These are phyloP conservation scores for Penicillium bovifimosum DNA, from an alignment of 495 filamentous ascomycete species.

Conservation along the genomic window DNA sequence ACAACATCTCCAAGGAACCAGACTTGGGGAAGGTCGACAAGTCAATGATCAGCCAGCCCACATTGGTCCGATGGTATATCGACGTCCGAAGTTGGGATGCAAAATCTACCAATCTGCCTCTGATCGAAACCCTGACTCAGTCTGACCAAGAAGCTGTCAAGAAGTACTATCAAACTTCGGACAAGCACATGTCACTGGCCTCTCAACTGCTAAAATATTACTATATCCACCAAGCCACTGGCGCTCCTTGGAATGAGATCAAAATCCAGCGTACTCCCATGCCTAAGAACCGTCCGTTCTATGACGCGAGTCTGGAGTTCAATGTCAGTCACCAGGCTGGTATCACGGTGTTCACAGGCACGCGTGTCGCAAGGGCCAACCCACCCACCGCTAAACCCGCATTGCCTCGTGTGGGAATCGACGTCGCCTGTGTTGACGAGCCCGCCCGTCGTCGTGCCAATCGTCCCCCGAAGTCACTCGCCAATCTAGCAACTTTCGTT, in stretches of 20 bases:
- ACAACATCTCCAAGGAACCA: conserved; percentile 3
- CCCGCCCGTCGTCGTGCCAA: conserved; percentile 35
- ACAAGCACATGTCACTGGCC: conserved; percentile 52
- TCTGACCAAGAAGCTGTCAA: conserved; percentile 32
- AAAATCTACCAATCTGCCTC: conserved; percentile 29
- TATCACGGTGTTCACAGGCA: conserved; percentile 60
- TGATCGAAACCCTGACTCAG: conserved; percentile 31
- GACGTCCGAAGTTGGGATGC: conserved; percentile 35
- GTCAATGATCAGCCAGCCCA: conserved; percentile 10
- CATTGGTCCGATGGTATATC: conserved; percentile 39
- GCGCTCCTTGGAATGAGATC: conserved; percentile 61
- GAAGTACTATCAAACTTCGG: conserved; percentile 35
- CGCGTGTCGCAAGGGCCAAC: conserved; percentile 21
- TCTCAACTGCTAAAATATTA: conserved; percentile 77
- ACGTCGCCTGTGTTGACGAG: conserved; percentile 73
- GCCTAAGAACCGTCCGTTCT: conserved; percentile 61
- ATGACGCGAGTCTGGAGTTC: conserved; percentile 58
- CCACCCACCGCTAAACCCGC: neutral
- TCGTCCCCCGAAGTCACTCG: conserved; percentile 34
- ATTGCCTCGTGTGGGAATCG: conserved; percentile 52
- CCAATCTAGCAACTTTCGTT: conserved; percentile 62
- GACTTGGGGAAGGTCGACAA: conserved; percentile 1
- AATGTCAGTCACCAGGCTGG: conserved; percentile 88
- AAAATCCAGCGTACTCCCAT: conserved; percentile 53
- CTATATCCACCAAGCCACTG: conserved; percentile 57